A percentile compares a stretch with the other conserved stretches of the same genome.
Conservation (phyloP, 2,329 filamentous ascomycete species). For the Myriosclerotinia curreyana region DNA sequence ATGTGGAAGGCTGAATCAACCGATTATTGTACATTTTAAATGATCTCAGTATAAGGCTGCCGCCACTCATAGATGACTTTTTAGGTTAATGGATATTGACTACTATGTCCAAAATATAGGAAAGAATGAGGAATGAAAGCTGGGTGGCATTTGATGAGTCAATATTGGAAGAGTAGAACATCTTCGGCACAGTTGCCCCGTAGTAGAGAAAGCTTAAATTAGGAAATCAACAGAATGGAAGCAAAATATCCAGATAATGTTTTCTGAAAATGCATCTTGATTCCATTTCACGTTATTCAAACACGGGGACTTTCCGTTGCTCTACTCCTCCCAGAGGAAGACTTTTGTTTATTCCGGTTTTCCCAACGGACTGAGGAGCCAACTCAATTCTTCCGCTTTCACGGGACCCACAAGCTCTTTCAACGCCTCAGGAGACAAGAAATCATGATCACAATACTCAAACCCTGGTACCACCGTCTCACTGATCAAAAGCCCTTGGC, state of each 20-base stretch:
- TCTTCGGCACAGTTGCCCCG: background rate
- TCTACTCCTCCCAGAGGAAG: background rate
- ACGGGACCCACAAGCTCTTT: constrained; percentile 51
- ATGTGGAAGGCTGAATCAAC: too few species aligned
- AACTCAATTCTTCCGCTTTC: constrained; percentile 48
- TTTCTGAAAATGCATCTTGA: background rate
- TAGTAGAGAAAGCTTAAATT: background rate
- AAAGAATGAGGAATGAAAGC: background rate
- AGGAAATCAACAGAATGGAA: background rate
- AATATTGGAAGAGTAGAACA: background rate
- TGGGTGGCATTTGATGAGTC: background rate
- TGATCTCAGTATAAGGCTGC: too few species aligned
- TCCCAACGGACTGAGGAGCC: constrained; percentile 43
- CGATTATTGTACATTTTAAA: too few species aligned
- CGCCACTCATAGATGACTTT: too few species aligned
- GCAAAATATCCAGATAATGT: background rate
- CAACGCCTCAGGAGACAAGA: constrained; percentile 53
- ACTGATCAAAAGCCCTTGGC: constrained; percentile 57
- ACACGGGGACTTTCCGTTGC: background rate
- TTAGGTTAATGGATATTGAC: too few species aligned
- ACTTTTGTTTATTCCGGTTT: constrained; percentile 20
- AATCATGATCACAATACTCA: constrained; percentile 65
- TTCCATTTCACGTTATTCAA: background rate
- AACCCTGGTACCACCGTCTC: constrained; percentile 69
- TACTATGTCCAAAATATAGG: too few species aligned